These are phyloP conservation scores for Tricholoma terreum DNA, from an alignment of 768 basidiomycete genomes.

Conservation along the genomic window DNA sequence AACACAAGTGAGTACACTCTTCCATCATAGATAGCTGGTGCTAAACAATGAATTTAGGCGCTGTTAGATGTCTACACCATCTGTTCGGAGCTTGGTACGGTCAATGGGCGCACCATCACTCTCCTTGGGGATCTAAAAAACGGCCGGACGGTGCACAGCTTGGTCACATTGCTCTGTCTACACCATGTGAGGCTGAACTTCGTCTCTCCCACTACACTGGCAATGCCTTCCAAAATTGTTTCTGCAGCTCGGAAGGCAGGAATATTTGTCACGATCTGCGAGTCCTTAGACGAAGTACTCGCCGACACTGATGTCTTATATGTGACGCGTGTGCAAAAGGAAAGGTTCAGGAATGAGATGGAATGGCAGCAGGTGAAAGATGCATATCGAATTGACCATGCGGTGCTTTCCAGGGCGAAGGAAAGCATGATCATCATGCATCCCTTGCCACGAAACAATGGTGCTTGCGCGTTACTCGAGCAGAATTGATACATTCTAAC, in stretches of 20 bases:
- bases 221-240: conserved; percentile 88
- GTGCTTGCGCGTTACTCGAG: conserved; percentile 38
- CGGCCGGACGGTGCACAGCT: conserved; percentile 94
- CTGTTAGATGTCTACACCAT: conserved; percentile 91
- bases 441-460: conserved; percentile 91
- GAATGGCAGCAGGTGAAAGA: conserved; percentile 94
- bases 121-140: conserved; percentile 96
- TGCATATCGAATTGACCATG: conserved; percentile 90
- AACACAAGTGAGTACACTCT: conserved; percentile 61
- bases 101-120: conserved; percentile 93
- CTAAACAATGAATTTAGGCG: conserved; percentile 50
- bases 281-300: conserved; percentile 89
- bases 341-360: conserved; percentile 75
- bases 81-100: conserved; percentile 95
- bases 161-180: conserved; percentile 87
- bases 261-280: conserved; percentile 72
- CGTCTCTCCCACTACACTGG: conserved; percentile 80
- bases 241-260: conserved; percentile 82
- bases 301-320: conserved; percentile 94
- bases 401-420: conserved; percentile 89
- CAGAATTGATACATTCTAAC: background rate
- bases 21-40: conserved; percentile 1
- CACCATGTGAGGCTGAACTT: conserved; percentile 96
- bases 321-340: conserved; percentile 94
- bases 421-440: conserved; percentile 99